Evolutionary conservation across 2,329 filamentous ascomycete species (phyloP), one percentile per base, ranked within the genome.

Genomic region (Fonsecaea monophora): DNA sequence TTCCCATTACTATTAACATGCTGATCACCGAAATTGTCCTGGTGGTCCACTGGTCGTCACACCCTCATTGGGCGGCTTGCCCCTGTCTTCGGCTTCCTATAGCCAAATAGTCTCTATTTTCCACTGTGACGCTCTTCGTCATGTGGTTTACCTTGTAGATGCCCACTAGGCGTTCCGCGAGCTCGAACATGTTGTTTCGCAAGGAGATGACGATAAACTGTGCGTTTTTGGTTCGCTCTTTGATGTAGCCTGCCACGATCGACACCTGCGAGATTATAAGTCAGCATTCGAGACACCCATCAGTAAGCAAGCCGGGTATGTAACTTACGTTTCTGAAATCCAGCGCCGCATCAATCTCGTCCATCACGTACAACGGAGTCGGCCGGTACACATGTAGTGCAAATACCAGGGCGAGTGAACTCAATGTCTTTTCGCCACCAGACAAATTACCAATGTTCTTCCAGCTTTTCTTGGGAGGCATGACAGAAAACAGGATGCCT

Each of bases 71-170:
- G 64, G 45, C 2, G 35, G 34, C 45, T 53, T 53, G 62, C 30
- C 35, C 53, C 35, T 53, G 63, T 13, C 35, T 53, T 30, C 68
- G 68, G 34, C 64, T 38, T n/a, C 63, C 63, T 56, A 67, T 59
- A 21, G 68, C 66, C 30, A 74, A 64, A 76, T 90, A 95, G 80
- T 95, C 91, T 72, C 84, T 84, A 80, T 95, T 95, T 80, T 95
- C 92, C 70, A 95, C 92, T 61, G 92, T 93, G 25, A 95, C 91
- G 78, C 91, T 94, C 87, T 94, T 95, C 68, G 92, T 95, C 88
- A 98, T 99, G 80, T 99, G 94, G 80, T 96, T 98, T 78, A 99
- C 95, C 84, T 99, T 99, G 84, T 99, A 99, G 64, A 99, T 95
- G 73, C 96, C 96, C 13, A 99, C 93, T 67, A 99, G 86, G 64